A percentile compares a stretch with the other conserved stretches of the same genome.
Conservation (phyloP, 2,329 filamentous ascomycete genomes). For the Phialemonium atrogriseum region DNA sequence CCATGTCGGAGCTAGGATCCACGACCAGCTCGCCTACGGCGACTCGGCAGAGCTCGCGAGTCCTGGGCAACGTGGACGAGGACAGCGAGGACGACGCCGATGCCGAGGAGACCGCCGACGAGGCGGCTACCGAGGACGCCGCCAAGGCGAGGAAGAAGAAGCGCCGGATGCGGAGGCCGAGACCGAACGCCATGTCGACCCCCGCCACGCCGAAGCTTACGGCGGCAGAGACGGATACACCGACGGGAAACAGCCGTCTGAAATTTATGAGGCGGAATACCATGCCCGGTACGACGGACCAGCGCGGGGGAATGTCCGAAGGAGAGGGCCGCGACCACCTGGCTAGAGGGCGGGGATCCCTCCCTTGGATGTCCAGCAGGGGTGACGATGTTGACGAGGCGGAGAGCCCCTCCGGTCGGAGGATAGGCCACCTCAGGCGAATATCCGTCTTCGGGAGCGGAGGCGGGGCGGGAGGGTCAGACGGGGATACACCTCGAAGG, state of each 20-base stretch:
- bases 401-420: constrained; percentile 44
- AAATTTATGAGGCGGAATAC: constrained; percentile 57
- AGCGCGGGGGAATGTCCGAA: constrained; percentile 62
- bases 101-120: constrained; percentile 79
- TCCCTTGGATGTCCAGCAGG: constrained; percentile 46
- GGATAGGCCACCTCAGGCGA: constrained; percentile 56
- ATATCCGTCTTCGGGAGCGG: constrained; percentile 58
- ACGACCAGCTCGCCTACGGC: constrained; percentile 39
- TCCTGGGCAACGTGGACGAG: constrained; percentile 34
- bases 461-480: constrained; percentile 52
- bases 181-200: constrained; percentile 49
- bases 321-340: constrained; percentile 63
- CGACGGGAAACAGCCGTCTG: constrained; percentile 35
- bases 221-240: constrained; percentile 30
- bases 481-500: constrained; percentile 49
- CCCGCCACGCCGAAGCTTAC: constrained; percentile 55
- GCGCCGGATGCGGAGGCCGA: constrained; percentile 46
- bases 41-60: constrained; percentile 27
- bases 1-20: constrained; percentile 27
- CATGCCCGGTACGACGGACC: constrained; percentile 51
- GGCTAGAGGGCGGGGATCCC: constrained; percentile 45
- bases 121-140: constrained; percentile 43
- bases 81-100: constrained; percentile 69
- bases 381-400: constrained; percentile 43
- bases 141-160: constrained; percentile 54